Evolutionary conservation across 805 yeast genomes (phyloP).

Genomic region (Zygosaccharomyces bailii): DNA sequence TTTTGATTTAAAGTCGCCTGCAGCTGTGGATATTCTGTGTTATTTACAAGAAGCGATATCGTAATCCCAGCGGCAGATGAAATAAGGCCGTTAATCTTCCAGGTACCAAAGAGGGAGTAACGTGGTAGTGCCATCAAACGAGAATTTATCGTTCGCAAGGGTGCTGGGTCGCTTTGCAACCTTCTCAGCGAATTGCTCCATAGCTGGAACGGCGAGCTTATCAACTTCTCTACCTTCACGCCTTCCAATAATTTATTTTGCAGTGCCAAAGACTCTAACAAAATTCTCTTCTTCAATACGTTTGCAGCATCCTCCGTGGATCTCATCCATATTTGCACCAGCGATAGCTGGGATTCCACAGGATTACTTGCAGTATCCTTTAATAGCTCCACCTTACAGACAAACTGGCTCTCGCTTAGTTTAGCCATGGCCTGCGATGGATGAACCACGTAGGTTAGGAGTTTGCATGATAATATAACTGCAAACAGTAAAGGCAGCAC

Average conservation of each 20-base stretch:
- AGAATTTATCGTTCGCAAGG: conserved; percentile 41
- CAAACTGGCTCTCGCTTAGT: conserved; percentile 28
- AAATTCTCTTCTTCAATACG: conserved; percentile 38
- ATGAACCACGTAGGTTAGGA: conserved; percentile 27
- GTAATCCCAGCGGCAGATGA: conserved; percentile 41
- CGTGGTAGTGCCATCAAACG: conserved; percentile 22
- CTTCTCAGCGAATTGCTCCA: conserved; percentile 40
- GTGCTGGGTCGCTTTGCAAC: conserved; percentile 35
- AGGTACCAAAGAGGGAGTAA: conserved; percentile 38
- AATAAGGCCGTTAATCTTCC: conserved; percentile 43
- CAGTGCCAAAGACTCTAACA: conserved; percentile 36
- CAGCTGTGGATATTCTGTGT: conserved; percentile 10
- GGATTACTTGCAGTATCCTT: conserved; percentile 11
- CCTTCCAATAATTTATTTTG: conserved; percentile 36
- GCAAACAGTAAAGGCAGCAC: conserved; percentile 48
- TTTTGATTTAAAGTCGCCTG: conserved; percentile 34
- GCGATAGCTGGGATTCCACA: conserved; percentile 32
- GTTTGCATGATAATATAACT: conserved; percentile 48
- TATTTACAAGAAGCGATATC: conserved; percentile 35
- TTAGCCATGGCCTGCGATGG: conserved; percentile 29
- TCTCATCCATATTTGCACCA: conserved; percentile 24
- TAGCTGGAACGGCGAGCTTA: conserved; percentile 43
- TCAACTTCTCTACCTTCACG: conserved; percentile 11
- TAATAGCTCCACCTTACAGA: conserved; percentile 17
- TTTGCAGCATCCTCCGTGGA: conserved; percentile 14